Evolutionary conservation across 257 asterid genomes (phyloP).

Genomic region (Solanum neorickii): DNA sequence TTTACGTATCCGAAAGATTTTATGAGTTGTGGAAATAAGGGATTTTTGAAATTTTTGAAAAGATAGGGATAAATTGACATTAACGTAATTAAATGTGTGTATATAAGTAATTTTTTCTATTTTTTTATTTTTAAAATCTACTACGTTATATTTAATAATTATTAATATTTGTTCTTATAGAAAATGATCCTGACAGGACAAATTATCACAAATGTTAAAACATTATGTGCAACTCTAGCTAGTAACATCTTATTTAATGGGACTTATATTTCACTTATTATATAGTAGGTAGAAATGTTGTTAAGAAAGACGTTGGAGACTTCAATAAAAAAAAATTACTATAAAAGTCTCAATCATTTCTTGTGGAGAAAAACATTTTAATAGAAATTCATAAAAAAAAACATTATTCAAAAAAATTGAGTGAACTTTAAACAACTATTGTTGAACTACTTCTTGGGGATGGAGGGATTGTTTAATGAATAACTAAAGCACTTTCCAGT

Average conservation of each 20-base stretch:
- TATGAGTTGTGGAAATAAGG: no score
- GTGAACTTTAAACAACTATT: background rate
- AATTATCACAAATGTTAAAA: no score
- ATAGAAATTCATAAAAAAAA: background rate
- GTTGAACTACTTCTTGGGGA: background rate
- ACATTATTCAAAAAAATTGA: no score
- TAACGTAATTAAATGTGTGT: no score
- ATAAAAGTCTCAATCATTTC: background rate
- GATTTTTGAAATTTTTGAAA: no score
- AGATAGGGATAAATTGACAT: no score
- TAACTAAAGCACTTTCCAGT: background rate
- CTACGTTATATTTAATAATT: background rate
- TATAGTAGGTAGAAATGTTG: background rate
- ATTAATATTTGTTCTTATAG: background rate
- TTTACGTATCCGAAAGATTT: no score
- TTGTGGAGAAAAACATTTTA: background rate
- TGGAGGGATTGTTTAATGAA: background rate
- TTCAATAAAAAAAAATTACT: background rate
- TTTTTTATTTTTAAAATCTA: no score
- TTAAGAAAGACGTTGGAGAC: background rate
- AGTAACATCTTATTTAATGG: background rate
- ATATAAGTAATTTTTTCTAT: no score
- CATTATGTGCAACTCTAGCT: background rate
- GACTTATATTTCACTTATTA: background rate
- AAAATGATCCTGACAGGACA: background rate